Percentiles rank a stretch among this genome's conserved stretches.
Conservation (phyloP, 148 eudicot genomes). For the Rhododendron ovatum region DNA sequence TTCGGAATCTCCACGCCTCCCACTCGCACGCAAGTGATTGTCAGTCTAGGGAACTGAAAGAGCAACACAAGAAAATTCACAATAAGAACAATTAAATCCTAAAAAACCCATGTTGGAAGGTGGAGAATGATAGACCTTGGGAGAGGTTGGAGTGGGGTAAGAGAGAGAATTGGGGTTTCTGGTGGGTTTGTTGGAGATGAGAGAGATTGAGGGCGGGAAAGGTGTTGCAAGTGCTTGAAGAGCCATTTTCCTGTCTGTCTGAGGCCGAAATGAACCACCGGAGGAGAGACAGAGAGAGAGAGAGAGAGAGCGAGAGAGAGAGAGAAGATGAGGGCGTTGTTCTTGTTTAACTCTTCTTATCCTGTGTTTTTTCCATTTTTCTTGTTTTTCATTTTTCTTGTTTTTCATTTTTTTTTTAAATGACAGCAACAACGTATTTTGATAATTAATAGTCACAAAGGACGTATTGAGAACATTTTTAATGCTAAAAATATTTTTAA, state of each 20-base stretch:
- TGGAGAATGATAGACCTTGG: slow-evolving; percentile 27
- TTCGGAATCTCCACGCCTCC: slow-evolving; percentile 67
- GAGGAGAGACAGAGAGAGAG: too few relatives aligned
- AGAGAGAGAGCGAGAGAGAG: neutral
- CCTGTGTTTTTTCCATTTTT: neutral
- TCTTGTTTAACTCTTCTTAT: neutral
- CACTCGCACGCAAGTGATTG: slow-evolving; percentile 54
- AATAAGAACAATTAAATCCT: neutral
- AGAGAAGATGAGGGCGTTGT: neutral
- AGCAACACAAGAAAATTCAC: neutral
- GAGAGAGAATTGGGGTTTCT: slow-evolving; percentile 17
- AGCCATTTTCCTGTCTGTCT: slow-evolving; percentile 6
- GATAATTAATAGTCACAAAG: too few relatives aligned
- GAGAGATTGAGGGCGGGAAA: slow-evolving; percentile 14
- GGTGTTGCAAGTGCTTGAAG: slow-evolving; percentile 14
- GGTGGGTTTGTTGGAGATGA: slow-evolving; percentile 8
- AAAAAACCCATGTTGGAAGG: neutral
- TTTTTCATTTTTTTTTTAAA: neutral
- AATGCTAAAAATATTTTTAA: fast-evolving
- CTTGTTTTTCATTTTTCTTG: neutral
- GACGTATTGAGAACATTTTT: too few relatives aligned
- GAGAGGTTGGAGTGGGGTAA: slow-evolving; percentile 21
- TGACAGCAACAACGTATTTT: too few relatives aligned
- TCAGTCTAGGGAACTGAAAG: slow-evolving; percentile 27
- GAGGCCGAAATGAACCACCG: neutral